Evolutionary conservation across 805 yeast species (phyloP).

Genomic region (Maudiozyma pseudohumilis): DNA sequence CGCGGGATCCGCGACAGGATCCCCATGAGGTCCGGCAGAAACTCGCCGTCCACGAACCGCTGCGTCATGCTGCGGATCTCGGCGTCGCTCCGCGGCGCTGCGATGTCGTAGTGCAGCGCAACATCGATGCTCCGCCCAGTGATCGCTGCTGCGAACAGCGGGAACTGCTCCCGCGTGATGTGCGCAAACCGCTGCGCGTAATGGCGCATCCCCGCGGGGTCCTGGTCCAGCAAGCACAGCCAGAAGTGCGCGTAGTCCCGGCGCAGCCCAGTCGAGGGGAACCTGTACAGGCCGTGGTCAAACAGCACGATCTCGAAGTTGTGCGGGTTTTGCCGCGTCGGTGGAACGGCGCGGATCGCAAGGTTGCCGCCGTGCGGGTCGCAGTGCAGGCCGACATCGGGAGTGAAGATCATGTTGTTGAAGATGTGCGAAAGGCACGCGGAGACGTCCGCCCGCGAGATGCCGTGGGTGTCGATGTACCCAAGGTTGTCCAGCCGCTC

Average conservation of each 20-base stretch:
- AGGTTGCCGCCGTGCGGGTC: constrained; percentile 98
- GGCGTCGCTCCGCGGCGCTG: constrained; percentile 40
- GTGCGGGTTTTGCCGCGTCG: constrained; percentile 32
- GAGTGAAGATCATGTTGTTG: constrained; percentile 91
- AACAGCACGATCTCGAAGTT: constrained; percentile 87
- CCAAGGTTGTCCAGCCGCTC: constrained; percentile 68
- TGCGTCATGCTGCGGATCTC: constrained; percentile 64
- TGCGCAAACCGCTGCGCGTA: constrained; percentile 77
- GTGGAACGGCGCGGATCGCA: constrained; percentile 51
- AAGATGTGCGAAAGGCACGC: constrained; percentile 82
- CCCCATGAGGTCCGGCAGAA: constrained; percentile 67
- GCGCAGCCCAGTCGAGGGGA: constrained; percentile 67
- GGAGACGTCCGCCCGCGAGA: constrained; percentile 70
- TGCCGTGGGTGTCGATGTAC: constrained; percentile 51
- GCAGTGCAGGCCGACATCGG: constrained; percentile 86
- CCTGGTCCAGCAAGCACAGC: constrained; percentile 73
- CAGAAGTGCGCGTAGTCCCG: constrained; percentile 84
- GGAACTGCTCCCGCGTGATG: constrained; percentile 66
- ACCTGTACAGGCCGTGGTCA: constrained; percentile 91
- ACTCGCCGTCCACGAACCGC: constrained; percentile 50
- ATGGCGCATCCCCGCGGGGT: constrained; percentile 52
- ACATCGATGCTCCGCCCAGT: constrained; percentile 86
- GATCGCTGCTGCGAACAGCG: constrained; percentile 81
- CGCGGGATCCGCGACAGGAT: constrained; percentile 74
- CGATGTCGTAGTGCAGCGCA: constrained; percentile 57